Percentiles rank a stretch among this genome's conserved stretches.
These are phyloP conservation scores for Ogataea paraovalis DNA, from an alignment of 805 yeast species.

Conservation along the genomic window DNA sequence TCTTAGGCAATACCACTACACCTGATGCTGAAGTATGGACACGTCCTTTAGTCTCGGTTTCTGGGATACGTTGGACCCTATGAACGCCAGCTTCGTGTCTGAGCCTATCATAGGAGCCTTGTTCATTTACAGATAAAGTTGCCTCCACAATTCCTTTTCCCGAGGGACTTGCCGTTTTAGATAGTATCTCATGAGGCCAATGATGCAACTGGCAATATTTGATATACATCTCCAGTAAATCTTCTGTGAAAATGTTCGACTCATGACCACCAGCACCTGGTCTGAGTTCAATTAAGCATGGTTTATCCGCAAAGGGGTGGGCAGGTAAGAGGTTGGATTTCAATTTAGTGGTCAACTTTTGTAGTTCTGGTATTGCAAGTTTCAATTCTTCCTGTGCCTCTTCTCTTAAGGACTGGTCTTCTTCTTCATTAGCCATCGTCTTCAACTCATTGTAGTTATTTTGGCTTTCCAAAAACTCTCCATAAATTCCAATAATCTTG, in stretches of 20 bases:
- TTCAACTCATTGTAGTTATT: slow-evolving; percentile 32
- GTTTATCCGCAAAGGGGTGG: slow-evolving; percentile 67
- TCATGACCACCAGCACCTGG: slow-evolving; percentile 98
- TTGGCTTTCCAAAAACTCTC: slow-evolving; percentile 33
- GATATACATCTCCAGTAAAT: slow-evolving; percentile 76
- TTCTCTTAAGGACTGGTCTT: slow-evolving; percentile 40
- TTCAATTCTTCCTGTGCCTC: slow-evolving; percentile 65
- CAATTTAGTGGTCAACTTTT: slow-evolving; percentile 39
- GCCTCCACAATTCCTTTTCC: slow-evolving; percentile 76
- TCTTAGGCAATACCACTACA: slow-evolving; percentile 85
- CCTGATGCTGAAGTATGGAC: slow-evolving; percentile 97
- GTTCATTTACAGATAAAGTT: slow-evolving; percentile 64
- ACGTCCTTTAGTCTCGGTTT: slow-evolving; percentile 89
- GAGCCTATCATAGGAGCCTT: slow-evolving; percentile 70
- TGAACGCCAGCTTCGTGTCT: slow-evolving; percentile 94
- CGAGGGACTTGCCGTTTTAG: slow-evolving; percentile 50
- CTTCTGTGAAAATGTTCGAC: slow-evolving; percentile 81
- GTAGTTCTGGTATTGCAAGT: slow-evolving; percentile 40
- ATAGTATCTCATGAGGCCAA: slow-evolving; percentile 66
- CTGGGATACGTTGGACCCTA: slow-evolving; percentile 91
- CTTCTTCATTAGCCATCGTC: slow-evolving; percentile 35
- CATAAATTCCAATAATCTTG: slow-evolving; percentile 38
- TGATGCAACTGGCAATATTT: slow-evolving; percentile 58
- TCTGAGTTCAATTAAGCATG: slow-evolving; percentile 78
- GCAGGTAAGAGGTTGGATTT: slow-evolving; percentile 67